phyloP scores from a whole-genome alignment of 768 basidiomycete species.

The Hygrocybe coccinea region DNA sequence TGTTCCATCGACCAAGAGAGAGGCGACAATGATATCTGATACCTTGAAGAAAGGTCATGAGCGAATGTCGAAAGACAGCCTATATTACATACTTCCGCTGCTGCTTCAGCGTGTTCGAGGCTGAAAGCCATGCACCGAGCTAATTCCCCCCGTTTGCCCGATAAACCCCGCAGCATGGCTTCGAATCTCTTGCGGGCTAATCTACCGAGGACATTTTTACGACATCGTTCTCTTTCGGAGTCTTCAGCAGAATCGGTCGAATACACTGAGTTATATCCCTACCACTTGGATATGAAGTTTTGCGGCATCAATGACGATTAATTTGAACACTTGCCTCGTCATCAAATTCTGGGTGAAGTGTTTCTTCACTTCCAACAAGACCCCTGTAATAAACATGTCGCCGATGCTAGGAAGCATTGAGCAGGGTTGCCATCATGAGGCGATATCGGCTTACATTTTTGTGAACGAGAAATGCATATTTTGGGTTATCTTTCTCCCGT shows the following conservation, averaged over 20 bases:
- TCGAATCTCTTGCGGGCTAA: constrained; percentile 83
- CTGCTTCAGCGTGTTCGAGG: constrained; percentile 93
- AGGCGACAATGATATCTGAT: constrained; percentile 83
- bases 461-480: constrained; percentile 71
- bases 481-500: constrained; percentile 74
- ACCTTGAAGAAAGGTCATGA: constrained; percentile 47
- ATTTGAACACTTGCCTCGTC: constrained; percentile 54
- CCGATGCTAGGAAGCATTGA: constrained; percentile 48
- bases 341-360: constrained; percentile 66
- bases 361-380: constrained; percentile 53
- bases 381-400: constrained; percentile 68
- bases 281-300: constrained; percentile 1
- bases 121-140: constrained; percentile 97
- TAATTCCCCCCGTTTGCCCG: constrained; percentile 83
- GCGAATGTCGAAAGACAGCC: neutral
- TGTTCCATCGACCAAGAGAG: constrained; percentile 84
- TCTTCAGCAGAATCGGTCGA: constrained; percentile 95
- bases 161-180: constrained; percentile 81
- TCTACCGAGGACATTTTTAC: constrained; percentile 73
- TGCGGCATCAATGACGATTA: neutral
- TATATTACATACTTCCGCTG: constrained; percentile 65
- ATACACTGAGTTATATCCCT: constrained; percentile 86
- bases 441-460: constrained; percentile 42
- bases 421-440: neutral
- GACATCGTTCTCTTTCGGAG: constrained; percentile 76